Base-by-base conservation (phyloP, 257 asterid species). In the Solanum corneliomulleri region DNA sequence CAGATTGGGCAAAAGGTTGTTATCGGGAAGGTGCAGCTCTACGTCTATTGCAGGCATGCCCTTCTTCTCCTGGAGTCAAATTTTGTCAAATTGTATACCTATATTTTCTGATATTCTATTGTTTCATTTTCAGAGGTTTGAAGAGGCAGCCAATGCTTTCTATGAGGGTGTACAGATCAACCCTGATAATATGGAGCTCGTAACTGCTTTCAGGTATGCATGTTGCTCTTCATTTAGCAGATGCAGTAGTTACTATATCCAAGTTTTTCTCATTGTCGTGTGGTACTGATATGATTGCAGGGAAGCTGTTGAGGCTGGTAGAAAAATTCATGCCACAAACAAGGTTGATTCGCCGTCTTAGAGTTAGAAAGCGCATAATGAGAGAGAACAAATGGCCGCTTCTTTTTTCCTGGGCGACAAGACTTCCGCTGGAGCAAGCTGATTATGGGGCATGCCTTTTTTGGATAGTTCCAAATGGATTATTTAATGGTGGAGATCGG, bases 1-100 rank as follows among this genome's bases (percentile, higher is more conserved):
- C 99, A 3, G 98, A 97, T 93, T 97, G 99, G 99, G 89, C 99
- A 15, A 97, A 97, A 87, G 99, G 98, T 87, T 96, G 94, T 92
- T 97, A 94, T 85, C 97, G 99, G 60, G 98, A 94, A 90, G 99
- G 99, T 75, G 98, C 98, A 45, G 99, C 99, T 80, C 93, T 92
- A 82, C 95, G 97, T 52, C 91, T 94, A 84, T 83, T 95, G 91
- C 96, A 93, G 98, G 99, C 91, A 87, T 44, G 56, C 45, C 31
- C 44, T 27, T 52, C 18, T 77, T 80, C 66, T 69, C 47, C 44
- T 64, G 11, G 23, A 31, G 69, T 27, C 86, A 37, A 47, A 47
- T 44, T 44, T 72, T 45, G 56, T 18, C 1, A 70, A 70, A 56
- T 47, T 52, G 20, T 13, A 69, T 74, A 37, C 56, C 77, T 31